These are phyloP conservation scores for Aspergillus sp. DNA, from an alignment of 2,329 filamentous ascomycete species.

Conservation along the genomic window DNA sequence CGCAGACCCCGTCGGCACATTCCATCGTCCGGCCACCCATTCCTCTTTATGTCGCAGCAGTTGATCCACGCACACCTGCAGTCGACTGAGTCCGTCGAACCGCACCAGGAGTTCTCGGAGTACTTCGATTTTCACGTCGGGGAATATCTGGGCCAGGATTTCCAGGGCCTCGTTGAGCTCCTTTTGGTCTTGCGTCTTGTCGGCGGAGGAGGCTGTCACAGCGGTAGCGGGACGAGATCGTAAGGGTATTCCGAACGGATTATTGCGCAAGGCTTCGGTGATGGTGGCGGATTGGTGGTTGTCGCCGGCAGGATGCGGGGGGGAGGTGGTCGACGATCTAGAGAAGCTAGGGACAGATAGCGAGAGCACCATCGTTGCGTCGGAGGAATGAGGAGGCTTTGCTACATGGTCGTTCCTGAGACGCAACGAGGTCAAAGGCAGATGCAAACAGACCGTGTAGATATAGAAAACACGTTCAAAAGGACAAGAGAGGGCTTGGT, in stretches of 20 bases:
- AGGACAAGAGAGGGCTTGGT: neutral
- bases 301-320: conserved; percentile 27
- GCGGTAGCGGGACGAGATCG: conserved; percentile 26
- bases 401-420: conserved; percentile 33
- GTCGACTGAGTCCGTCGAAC: conserved; percentile 48
- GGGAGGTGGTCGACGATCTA: conserved; percentile 26
- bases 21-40: conserved; percentile 50
- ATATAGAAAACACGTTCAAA: neutral
- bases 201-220: conserved; percentile 20
- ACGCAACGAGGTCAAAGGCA: neutral
- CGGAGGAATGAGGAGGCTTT: conserved; percentile 9
- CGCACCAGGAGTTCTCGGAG: conserved; percentile 48
- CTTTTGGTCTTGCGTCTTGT: conserved; percentile 35
- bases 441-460: neutral
- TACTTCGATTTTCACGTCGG: conserved; percentile 48
- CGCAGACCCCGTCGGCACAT: conserved; percentile 30
- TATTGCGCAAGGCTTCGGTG: conserved; percentile 45
- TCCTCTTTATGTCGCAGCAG: conserved; percentile 46
- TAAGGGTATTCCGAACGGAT: conserved; percentile 40
- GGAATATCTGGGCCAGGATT: conserved; percentile 44
- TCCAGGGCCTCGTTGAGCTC: conserved; percentile 45
- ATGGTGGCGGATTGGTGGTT: conserved; percentile 36
- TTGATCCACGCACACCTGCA: conserved; percentile 49
- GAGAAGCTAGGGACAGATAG: conserved; percentile 38
- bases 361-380: conserved; percentile 39